Percentiles rank a stretch among this genome's conserved stretches.
phyloP scores from a whole-genome alignment of 805 yeast genomes.

The Limtongia smithiae region DNA sequence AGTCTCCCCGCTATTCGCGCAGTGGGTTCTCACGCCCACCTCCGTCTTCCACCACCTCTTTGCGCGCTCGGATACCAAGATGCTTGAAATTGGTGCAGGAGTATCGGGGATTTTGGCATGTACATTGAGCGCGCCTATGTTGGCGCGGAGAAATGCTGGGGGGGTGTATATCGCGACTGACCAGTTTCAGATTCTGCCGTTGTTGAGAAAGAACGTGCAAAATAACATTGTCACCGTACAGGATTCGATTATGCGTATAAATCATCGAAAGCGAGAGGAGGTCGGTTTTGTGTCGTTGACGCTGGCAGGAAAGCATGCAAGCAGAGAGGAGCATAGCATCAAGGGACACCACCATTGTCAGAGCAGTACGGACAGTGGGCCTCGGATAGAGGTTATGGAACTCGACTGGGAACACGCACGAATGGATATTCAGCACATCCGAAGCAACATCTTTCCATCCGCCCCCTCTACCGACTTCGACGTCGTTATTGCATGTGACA shows the following conservation, averaged over 20 bases:
- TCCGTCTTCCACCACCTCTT: slow-evolving; percentile 17
- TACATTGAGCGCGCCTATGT: slow-evolving; percentile 37
- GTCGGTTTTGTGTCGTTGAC: not conserved
- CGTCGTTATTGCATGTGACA: slow-evolving; percentile 58
- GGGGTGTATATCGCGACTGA: slow-evolving; percentile 53
- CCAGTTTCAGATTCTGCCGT: slow-evolving; percentile 52
- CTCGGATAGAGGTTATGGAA: slow-evolving; percentile 44
- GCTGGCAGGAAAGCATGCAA: not conserved
- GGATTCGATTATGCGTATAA: slow-evolving; percentile 29
- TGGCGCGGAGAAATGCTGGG: slow-evolving; percentile 2
- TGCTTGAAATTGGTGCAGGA: slow-evolving; percentile 64
- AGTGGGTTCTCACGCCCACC: slow-evolving; percentile 48
- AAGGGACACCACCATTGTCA: not conserved
- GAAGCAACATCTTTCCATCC: slow-evolving; percentile 7
- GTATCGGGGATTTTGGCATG: slow-evolving; percentile 51
- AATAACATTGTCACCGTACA: slow-evolving; percentile 38
- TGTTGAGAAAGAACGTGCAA: slow-evolving; percentile 47
- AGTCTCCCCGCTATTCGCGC: slow-evolving; percentile 46
- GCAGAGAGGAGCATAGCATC: not conserved
- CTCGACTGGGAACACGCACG: slow-evolving; percentile 60
- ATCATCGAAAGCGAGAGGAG: not conserved
- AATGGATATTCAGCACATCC: slow-evolving; percentile 36
- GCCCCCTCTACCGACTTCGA: slow-evolving; percentile 34
- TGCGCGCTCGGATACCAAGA: slow-evolving; percentile 19
- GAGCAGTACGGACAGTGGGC: not conserved